phyloP scores from a whole-genome alignment of 2,329 filamentous ascomycete species.

The Hyphodiscus sp. region DNA sequence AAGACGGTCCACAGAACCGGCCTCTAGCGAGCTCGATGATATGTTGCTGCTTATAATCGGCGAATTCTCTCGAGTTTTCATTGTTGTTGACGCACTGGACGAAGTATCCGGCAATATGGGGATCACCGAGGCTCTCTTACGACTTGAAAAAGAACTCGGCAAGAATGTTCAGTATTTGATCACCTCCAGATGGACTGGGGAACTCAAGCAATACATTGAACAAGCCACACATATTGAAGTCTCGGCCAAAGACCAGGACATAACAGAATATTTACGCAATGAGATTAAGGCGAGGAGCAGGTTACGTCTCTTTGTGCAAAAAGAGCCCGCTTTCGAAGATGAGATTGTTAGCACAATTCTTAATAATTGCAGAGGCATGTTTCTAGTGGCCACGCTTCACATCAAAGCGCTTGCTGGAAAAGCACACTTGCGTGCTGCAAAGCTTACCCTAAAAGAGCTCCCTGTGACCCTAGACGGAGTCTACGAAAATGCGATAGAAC shows the following conservation, averaged over 20 bases:
- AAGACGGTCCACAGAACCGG: slow-evolving; percentile 16
- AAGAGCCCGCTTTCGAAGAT: slow-evolving; percentile 11
- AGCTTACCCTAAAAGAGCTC: slow-evolving; percentile 12
- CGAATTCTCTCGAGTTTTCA: slow-evolving; percentile 15
- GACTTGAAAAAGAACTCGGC: background rate
- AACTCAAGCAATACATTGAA: background rate
- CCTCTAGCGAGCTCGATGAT: slow-evolving; percentile 18
- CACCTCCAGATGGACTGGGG: slow-evolving; percentile 10
- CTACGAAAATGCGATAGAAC: slow-evolving; percentile 36
- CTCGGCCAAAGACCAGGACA: slow-evolving; percentile 24
- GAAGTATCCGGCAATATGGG: slow-evolving; percentile 5
- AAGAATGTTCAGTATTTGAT: slow-evolving; percentile 11
- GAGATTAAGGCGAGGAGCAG: slow-evolving; percentile 11
- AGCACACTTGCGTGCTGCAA: slow-evolving; percentile 21
- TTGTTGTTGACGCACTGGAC: slow-evolving; percentile 14
- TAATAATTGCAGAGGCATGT: background rate
- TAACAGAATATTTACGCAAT: slow-evolving; percentile 23
- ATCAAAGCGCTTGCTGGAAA: slow-evolving; percentile 19
- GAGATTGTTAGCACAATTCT: no score
- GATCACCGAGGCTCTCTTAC: slow-evolving; percentile 20
- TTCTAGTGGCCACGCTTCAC: slow-evolving; percentile 17
- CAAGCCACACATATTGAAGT: slow-evolving; percentile 22
- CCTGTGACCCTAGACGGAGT: slow-evolving; percentile 13
- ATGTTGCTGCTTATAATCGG: slow-evolving; percentile 14
- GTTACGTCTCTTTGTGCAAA: slow-evolving; percentile 26